phyloP scores from a whole-genome alignment of 805 yeast genomes.

The Spathaspora hagerdaliae region DNA sequence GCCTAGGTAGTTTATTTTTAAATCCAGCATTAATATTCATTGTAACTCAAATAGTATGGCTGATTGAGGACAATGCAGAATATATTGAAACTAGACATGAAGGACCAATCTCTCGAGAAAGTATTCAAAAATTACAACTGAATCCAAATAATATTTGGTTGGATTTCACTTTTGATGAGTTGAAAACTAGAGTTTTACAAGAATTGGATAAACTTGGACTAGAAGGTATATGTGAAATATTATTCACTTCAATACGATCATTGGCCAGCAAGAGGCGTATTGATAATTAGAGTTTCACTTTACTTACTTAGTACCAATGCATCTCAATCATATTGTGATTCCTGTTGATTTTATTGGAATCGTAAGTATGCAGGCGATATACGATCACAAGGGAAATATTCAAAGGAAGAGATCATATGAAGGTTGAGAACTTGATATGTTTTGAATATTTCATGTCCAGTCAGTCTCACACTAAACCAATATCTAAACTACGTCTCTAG shows the following conservation, averaged over 20 bases:
- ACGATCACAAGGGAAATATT: too few relatives aligned
- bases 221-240: conserved; percentile 44
- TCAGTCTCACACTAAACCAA: too few relatives aligned
- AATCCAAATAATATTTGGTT: conserved; percentile 36
- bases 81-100: conserved; percentile 32
- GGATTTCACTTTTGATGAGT: conserved; percentile 35
- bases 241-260: conserved; percentile 53
- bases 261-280: conserved; percentile 16
- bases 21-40: conserved; percentile 49
- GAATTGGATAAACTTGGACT: conserved; percentile 43
- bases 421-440: too few relatives aligned
- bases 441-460: too few relatives aligned
- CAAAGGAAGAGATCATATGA: too few relatives aligned
- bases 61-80: conserved; percentile 37
- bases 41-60: conserved; percentile 41
- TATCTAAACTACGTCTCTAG: too few relatives aligned
- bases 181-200: conserved; percentile 43
- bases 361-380: too few relatives aligned
- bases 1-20: conserved; percentile 42
- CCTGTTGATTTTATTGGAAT: too few relatives aligned
- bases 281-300: too few relatives aligned
- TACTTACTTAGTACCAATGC: too few relatives aligned
- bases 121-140: conserved; percentile 28
- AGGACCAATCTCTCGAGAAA: conserved; percentile 49
- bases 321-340: too few relatives aligned